These are phyloP conservation scores for Heliosperma pusillum DNA, from an alignment of 148 eudicot genomes.

Conservation along the genomic window DNA sequence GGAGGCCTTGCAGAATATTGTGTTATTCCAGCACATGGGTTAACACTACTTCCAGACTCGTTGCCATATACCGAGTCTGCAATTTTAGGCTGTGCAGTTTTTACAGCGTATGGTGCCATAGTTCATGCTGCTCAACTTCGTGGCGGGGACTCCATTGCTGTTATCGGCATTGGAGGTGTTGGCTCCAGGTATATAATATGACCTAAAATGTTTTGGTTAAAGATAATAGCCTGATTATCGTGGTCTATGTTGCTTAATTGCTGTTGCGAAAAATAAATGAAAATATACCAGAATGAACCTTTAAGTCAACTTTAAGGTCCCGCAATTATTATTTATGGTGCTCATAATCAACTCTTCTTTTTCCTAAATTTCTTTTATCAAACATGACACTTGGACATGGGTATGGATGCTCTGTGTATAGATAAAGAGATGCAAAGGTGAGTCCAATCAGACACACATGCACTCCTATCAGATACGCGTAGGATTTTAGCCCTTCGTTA, in stretches of 20 bases:
- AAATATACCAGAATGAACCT: background rate
- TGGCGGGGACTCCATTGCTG: slow-evolving; percentile 92
- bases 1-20: slow-evolving; percentile 98
- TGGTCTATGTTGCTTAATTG: background rate
- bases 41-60: slow-evolving; percentile 65
- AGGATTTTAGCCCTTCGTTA: no score
- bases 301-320: background rate
- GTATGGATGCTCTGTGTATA: no score
- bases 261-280: background rate
- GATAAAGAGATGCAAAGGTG: no score
- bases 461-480: no score
- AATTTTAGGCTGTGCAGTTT: slow-evolving; percentile 96
- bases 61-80: slow-evolving; percentile 97
- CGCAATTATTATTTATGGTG: background rate
- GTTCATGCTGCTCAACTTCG: slow-evolving; percentile 96
- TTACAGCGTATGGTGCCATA: slow-evolving; percentile 99
- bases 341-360: background rate
- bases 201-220: slow-evolving; percentile 13
- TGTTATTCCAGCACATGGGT: slow-evolving; percentile 89
- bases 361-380: background rate
- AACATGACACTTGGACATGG: no score
- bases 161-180: slow-evolving; percentile 97
- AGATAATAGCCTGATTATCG: background rate
- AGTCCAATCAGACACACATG: no score
- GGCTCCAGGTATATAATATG: slow-evolving; percentile 71